phyloP scores from a whole-genome alignment of 2,329 filamentous ascomycete genomes.

The Alternaria ventricosa region DNA sequence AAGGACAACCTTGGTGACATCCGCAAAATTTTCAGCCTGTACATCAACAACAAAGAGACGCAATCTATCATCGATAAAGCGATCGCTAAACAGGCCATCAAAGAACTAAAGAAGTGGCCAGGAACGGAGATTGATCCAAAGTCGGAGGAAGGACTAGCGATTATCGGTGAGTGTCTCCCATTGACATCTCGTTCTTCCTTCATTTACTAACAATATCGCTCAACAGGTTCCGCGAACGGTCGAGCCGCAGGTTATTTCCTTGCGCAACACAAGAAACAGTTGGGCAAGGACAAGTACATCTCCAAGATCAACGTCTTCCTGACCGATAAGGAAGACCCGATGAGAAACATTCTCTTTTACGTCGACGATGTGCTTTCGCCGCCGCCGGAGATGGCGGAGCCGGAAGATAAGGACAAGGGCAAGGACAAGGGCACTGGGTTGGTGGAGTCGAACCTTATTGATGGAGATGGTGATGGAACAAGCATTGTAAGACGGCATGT shows the following conservation, averaged over 20 bases:
- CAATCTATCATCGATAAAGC: background rate
- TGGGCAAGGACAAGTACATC: background rate
- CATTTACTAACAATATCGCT: background rate
- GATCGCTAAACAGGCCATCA: background rate
- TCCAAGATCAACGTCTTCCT: background rate
- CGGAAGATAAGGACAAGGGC: background rate
- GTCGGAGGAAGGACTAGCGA: background rate
- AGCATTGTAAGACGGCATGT: background rate
- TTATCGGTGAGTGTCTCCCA: background rate
- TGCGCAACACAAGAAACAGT: background rate
- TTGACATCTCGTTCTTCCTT: background rate
- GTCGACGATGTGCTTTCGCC: background rate
- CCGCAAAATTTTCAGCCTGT: background rate
- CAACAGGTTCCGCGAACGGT: background rate
- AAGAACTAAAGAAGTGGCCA: background rate
- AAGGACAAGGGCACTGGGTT: background rate
- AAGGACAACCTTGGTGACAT: background rate
- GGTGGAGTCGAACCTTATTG: background rate
- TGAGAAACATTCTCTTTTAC: background rate
- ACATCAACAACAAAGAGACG: background rate
- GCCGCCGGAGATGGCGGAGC: background rate
- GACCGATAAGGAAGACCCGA: background rate
- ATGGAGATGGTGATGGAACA: background rate
- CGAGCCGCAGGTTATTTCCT: background rate
- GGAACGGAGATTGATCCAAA: background rate